These are phyloP conservation scores for Lachancea fermentati DNA, from an alignment of 805 yeast species.

Conservation along the genomic window DNA sequence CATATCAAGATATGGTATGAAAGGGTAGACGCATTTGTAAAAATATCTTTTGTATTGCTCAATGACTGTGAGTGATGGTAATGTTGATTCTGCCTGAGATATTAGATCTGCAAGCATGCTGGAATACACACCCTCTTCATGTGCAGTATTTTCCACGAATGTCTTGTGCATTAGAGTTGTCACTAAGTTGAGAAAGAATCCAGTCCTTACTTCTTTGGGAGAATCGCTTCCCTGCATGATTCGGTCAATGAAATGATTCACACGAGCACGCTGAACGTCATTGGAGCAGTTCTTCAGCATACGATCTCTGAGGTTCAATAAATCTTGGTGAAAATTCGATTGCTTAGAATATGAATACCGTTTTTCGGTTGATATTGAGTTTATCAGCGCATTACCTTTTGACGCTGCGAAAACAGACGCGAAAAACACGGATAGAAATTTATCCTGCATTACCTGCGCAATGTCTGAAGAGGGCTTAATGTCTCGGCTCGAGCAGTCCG, in stretches of 20 bases:
- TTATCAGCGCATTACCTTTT: conserved; percentile 27
- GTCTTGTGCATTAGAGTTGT: conserved; percentile 4
- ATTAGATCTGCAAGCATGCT: conserved; percentile 21
- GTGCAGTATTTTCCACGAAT: conserved; percentile 25
- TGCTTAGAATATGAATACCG: conserved; percentile 24
- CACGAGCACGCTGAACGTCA: conserved; percentile 18
- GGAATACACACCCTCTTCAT: conserved; percentile 23
- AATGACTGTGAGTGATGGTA: conserved; percentile 26
- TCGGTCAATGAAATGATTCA: conserved; percentile 26
- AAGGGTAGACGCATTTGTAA: conserved; percentile 24
- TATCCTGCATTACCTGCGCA: conserved; percentile 28
- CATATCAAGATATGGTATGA: conserved; percentile 25
- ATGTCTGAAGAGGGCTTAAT: conserved; percentile 32
- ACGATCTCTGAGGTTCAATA: conserved; percentile 21
- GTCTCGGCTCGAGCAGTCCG: conserved; percentile 28
- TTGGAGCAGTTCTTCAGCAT: conserved; percentile 23
- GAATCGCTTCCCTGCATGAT: conserved; percentile 14
- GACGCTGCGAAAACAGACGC: conserved; percentile 28
- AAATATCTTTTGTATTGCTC: conserved; percentile 25
- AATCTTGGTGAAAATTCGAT: conserved; percentile 20
- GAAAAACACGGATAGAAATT: conserved; percentile 23
- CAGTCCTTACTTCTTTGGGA: conserved; percentile 3
- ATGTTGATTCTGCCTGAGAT: conserved; percentile 16
- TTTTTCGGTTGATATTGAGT: conserved; percentile 27
- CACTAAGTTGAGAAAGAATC: conserved; percentile 4